Evolutionary conservation across 2,329 filamentous ascomycete genomes (phyloP).

Genomic region (Colletotrichum sublineola): DNA sequence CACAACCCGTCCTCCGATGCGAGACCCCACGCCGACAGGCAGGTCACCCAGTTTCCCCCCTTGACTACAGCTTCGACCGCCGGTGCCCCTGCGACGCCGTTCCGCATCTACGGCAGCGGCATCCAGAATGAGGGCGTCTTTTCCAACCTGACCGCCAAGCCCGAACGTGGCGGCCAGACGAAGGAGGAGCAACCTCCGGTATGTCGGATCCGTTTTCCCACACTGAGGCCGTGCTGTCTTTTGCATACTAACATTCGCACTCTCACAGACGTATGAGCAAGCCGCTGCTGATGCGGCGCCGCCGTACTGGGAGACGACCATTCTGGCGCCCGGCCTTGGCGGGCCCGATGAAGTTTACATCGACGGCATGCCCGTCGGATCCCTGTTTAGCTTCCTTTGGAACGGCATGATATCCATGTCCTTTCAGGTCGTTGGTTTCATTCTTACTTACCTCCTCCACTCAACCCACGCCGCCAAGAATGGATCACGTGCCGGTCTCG

Average conservation of each 20-base stretch:
- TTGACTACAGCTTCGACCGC: constrained; percentile 44
- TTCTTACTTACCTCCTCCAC: constrained; percentile 97
- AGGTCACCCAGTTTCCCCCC: constrained; percentile 44
- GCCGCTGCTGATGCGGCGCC: constrained; percentile 95
- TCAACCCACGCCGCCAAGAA: constrained; percentile 99
- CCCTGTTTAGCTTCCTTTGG: constrained; percentile 89
- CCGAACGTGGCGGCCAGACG: constrained; percentile 81
- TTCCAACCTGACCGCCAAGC: constrained; percentile 93
- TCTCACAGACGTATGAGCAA: constrained; percentile 90
- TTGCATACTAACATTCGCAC: constrained; percentile 32
- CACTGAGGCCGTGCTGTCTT: constrained; percentile 50
- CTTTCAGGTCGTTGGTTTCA: constrained; percentile 96
- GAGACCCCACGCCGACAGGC: constrained; percentile 43
- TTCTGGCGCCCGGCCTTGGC: constrained; percentile 90
- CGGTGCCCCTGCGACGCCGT: constrained; percentile 50
- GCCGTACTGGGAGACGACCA: constrained; percentile 99
- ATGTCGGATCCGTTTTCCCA: constrained; percentile 57
- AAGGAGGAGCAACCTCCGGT: constrained; percentile 94
- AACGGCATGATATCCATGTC: constrained; percentile 98
- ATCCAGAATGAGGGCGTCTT: constrained; percentile 95
- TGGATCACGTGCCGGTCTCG: constrained; percentile 92
- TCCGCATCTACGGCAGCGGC: constrained; percentile 76
- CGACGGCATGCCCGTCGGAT: constrained; percentile 93
- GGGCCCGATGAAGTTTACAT: constrained; percentile 97
- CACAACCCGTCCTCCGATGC: constrained; percentile 39